phyloP scores from a whole-genome alignment of 306 rosid species.

The Dalbergia oliveri region DNA sequence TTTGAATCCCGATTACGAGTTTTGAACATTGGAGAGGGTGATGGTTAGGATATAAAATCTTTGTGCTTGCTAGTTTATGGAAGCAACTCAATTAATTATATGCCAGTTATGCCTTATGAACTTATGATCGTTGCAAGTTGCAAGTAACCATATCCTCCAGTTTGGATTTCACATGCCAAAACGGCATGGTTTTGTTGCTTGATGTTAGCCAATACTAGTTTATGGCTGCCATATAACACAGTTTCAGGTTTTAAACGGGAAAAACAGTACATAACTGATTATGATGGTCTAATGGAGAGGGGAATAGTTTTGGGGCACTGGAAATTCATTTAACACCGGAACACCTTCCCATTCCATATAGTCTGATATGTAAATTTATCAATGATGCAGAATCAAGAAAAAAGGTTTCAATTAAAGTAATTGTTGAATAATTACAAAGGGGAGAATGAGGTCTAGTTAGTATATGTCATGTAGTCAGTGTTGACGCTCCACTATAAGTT shows the following conservation, averaged over 20 bases:
- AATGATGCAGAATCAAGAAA: not conserved
- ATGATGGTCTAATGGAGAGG: not conserved
- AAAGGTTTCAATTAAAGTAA: slow-evolving; percentile 1
- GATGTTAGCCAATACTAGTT: not conserved
- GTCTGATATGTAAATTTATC: not conserved
- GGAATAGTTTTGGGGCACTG: not conserved
- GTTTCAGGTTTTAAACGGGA: not conserved
- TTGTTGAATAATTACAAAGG: not conserved
- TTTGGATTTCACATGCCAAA: slow-evolving; percentile 17
- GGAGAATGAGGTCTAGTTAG: too few species aligned
- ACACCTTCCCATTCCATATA: too few species aligned
- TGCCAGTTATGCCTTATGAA: not conserved
- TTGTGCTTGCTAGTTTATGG: not conserved
- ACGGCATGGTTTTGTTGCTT: slow-evolving; percentile 1
- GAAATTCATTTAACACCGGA: not conserved
- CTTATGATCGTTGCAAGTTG: not conserved
- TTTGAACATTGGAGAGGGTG: slow-evolving; percentile 1
- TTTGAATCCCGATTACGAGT: not conserved
- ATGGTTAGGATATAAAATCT: not conserved
- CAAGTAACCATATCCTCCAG: not conserved
- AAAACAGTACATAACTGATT: not conserved
- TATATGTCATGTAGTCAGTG: not conserved
- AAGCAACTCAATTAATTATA: not conserved
- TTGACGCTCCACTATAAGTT: not conserved
- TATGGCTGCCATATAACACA: not conserved